phyloP scores from a whole-genome alignment of 31 red algal species.

The Asparagopsis taxiformis region DNA sequence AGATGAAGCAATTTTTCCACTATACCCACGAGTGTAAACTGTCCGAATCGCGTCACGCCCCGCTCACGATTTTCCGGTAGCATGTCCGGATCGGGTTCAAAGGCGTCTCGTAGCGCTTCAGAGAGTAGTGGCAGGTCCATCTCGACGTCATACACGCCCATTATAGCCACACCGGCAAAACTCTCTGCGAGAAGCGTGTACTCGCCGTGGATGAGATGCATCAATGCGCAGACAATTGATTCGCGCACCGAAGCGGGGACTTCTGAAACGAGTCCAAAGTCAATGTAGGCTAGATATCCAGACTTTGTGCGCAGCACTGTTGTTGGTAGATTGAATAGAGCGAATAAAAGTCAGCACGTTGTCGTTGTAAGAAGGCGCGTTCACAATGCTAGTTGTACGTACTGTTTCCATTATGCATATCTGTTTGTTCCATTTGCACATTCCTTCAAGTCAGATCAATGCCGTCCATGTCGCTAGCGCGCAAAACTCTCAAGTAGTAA shows the following conservation, averaged over 20 bases:
- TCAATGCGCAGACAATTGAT: conserved; percentile 57
- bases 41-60: conserved; percentile 52
- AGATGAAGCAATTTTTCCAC: conserved; percentile 74
- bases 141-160: conserved; percentile 69
- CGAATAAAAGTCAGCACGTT: conserved; percentile 1
- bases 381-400: conserved; percentile 15
- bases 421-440: not conserved
- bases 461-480: too few species aligned
- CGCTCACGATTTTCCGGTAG: conserved; percentile 40
- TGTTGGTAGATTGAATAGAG: not conserved
- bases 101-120: conserved; percentile 60
- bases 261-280: conserved; percentile 82
- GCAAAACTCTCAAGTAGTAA: too few species aligned
- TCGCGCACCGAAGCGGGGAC: conserved; percentile 36
- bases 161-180: conserved; percentile 69
- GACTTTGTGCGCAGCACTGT: conserved; percentile 39
- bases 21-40: conserved; percentile 66
- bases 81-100: conserved; percentile 34
- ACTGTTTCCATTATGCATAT: conserved; percentile 57
- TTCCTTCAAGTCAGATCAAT: not conserved
- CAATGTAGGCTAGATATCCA: conserved; percentile 65
- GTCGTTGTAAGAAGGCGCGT: not conserved
- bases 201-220: conserved; percentile 83
- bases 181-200: conserved; percentile 60
- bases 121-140: conserved; percentile 41